phyloP scores from a whole-genome alignment of 768 basidiomycete species.

The Filobasidium wieringae region DNA sequence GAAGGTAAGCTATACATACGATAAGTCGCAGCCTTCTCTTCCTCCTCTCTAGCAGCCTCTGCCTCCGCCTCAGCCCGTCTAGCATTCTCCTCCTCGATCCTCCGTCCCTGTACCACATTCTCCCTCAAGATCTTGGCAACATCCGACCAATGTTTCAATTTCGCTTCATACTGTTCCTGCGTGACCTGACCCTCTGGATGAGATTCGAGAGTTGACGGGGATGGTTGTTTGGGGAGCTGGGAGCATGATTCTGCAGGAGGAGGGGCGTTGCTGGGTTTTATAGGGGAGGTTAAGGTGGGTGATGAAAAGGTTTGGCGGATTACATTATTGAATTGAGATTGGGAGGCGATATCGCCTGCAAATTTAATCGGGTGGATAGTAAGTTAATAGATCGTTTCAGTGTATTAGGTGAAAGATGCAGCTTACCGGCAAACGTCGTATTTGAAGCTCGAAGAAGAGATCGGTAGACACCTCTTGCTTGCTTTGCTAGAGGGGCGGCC shows the following conservation, averaged over 20 bases:
- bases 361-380: conserved; percentile 10
- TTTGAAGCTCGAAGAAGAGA: conserved; percentile 21
- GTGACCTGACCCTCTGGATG: conserved; percentile 1
- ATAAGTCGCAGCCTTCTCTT: conserved; percentile 6
- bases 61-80: not conserved
- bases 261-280: conserved; percentile 8
- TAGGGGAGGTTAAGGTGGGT: conserved; percentile 25
- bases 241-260: not conserved
- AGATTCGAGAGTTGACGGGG: too few species aligned
- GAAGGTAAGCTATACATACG: not conserved
- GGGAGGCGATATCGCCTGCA: conserved; percentile 9
- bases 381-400: conserved; percentile 1
- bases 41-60: conserved; percentile 1
- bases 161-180: conserved; percentile 17
- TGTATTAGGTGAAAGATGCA: not conserved
- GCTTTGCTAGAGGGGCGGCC: not conserved
- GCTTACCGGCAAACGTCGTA: conserved; percentile 29
- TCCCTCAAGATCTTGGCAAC: conserved; percentile 60
- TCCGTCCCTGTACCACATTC: conserved; percentile 75
- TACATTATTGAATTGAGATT: conserved; percentile 15
- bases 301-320: conserved; percentile 30
- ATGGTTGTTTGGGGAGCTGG: conserved; percentile 5
- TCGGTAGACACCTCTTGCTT: conserved; percentile 26
- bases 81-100: conserved; percentile 43
- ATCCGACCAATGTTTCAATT: conserved; percentile 50